Conservation (phyloP, 2,329 filamentous ascomycete species). For the Lasiodiplodia sp. region DNA sequence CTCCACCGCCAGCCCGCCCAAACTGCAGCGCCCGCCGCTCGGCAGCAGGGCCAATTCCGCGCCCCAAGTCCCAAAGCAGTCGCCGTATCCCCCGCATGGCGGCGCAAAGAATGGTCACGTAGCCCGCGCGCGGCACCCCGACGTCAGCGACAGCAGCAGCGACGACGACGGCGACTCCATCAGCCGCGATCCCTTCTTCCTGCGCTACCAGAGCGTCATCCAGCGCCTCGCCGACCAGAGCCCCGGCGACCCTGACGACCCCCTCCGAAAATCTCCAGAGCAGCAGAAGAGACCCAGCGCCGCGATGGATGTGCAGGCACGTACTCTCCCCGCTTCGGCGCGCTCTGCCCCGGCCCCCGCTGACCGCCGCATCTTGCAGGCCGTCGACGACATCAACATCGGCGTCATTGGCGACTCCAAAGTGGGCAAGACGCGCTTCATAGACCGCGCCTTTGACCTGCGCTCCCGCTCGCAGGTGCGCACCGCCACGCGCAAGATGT, state of each 20-base stretch:
- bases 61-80: constrained; percentile 41
- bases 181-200: constrained; percentile 50
- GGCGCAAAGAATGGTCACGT: constrained; percentile 29
- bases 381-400: constrained; percentile 64
- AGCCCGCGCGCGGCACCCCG: constrained; percentile 30
- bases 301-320: constrained; percentile 28
- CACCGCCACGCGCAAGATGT: constrained; percentile 58
- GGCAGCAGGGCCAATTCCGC: constrained; percentile 43
- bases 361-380: constrained; percentile 14
- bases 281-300: constrained; percentile 32
- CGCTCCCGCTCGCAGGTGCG: constrained; percentile 4
- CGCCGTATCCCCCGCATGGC: constrained; percentile 19
- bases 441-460: constrained; percentile 64
- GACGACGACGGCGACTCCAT: constrained; percentile 41
- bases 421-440: constrained; percentile 67
- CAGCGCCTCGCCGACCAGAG: constrained; percentile 35
- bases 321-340: constrained; percentile 14
- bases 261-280: constrained; percentile 5
- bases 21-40: constrained; percentile 18
- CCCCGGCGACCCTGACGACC: constrained; percentile 18
- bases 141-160: constrained; percentile 38
- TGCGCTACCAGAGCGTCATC: constrained; percentile 45
- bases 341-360: constrained; percentile 32
- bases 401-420: constrained; percentile 62
- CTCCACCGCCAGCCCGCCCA: constrained; percentile 26